Percentiles rank a stretch among this genome's conserved stretches.
Conservation (phyloP, 495 filamentous ascomycete genomes). For the Aspergillus indologenus region DNA sequence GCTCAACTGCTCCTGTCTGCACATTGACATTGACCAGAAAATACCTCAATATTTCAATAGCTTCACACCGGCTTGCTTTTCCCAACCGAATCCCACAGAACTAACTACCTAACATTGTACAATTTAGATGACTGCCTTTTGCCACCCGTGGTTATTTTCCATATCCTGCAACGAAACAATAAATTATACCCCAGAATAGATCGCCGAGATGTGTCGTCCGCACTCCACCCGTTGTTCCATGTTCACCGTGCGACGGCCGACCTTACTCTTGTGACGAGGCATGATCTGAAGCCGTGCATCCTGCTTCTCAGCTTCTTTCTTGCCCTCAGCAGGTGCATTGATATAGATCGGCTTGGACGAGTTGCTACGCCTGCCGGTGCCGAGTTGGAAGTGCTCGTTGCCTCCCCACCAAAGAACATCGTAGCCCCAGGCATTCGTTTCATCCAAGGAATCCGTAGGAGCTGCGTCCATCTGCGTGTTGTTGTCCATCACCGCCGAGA, state of each 20-base stretch:
- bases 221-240: slow-evolving; percentile 89
- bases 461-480: slow-evolving; percentile 57
- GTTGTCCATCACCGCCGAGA: slow-evolving; percentile 77
- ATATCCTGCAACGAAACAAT: slow-evolving; percentile 12
- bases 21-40: not conserved
- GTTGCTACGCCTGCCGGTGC: slow-evolving; percentile 86
- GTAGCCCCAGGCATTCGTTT: slow-evolving; percentile 68
- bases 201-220: slow-evolving; percentile 76
- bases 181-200: slow-evolving; percentile 56
- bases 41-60: not conserved
- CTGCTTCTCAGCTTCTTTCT: slow-evolving; percentile 47
- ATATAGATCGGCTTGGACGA: slow-evolving; percentile 70
- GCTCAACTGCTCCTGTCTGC: not conserved
- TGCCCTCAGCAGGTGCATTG: slow-evolving; percentile 58
- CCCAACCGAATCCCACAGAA: not conserved
- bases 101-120: slow-evolving; percentile 22
- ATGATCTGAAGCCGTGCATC: slow-evolving; percentile 85
- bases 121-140: not conserved
- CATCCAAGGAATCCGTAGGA: slow-evolving; percentile 40
- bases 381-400: slow-evolving; percentile 90
- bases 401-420: slow-evolving; percentile 92
- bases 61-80: not conserved
- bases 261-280: slow-evolving; percentile 64
- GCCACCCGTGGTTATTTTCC: not conserved
- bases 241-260: slow-evolving; percentile 62